Conservation (phyloP, 495 filamentous ascomycete genomes). For the Aspergillus mulundensis region DNA sequence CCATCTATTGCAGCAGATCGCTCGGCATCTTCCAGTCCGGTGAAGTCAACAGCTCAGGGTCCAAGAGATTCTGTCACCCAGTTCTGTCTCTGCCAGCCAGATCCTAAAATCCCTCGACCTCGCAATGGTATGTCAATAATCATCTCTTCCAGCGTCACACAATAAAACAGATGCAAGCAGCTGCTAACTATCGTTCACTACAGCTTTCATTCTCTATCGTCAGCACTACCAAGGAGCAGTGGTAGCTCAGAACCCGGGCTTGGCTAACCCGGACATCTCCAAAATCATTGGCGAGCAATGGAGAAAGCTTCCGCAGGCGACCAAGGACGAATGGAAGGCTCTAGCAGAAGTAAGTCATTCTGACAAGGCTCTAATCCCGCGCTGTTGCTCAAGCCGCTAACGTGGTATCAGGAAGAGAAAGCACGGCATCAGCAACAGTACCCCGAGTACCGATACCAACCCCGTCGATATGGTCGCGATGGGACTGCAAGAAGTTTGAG, state of each 20-base stretch:
- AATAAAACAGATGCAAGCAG: neutral
- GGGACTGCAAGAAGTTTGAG: slow-evolving; percentile 26
- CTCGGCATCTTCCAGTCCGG: slow-evolving; percentile 33
- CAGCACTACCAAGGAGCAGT: slow-evolving; percentile 86
- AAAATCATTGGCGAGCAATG: slow-evolving; percentile 97
- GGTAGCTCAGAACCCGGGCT: slow-evolving; percentile 75
- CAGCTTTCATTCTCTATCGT: slow-evolving; percentile 97
- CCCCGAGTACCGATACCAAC: slow-evolving; percentile 92
- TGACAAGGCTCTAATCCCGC: neutral
- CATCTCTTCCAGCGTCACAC: neutral
- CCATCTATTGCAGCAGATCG: slow-evolving; percentile 25
- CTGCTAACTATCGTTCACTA: neutral
- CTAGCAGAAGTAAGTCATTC: slow-evolving; percentile 67
- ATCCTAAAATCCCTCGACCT: slow-evolving; percentile 88
- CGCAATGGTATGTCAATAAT: slow-evolving; percentile 75
- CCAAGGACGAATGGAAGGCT: slow-evolving; percentile 82
- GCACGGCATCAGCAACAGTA: slow-evolving; percentile 83
- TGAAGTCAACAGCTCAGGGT: slow-evolving; percentile 20
- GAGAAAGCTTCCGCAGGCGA: slow-evolving; percentile 67
- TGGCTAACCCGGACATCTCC: slow-evolving; percentile 95
- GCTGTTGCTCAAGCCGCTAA: slow-evolving; percentile 8
- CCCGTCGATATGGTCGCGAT: slow-evolving; percentile 67
- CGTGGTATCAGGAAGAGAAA: slow-evolving; percentile 71
- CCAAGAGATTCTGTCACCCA: slow-evolving; percentile 41
- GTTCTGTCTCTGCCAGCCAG: slow-evolving; percentile 89